Base-by-base conservation (phyloP, 2,329 filamentous ascomycete genomes). In the Neocucurbitaria cava region DNA sequence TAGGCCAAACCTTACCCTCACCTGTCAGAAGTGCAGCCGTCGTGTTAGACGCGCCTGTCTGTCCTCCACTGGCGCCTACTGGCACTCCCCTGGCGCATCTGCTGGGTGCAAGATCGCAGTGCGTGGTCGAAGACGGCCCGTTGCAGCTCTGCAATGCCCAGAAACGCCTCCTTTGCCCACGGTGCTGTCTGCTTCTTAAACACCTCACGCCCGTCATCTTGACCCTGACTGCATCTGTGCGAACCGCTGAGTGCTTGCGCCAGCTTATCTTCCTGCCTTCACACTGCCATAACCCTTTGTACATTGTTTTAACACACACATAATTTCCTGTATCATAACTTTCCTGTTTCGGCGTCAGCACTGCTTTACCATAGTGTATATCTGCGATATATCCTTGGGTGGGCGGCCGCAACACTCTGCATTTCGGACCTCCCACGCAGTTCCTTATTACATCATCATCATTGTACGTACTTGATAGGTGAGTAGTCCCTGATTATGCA, bases 51-150 rank as follows among this genome's bases (percentile, higher is more conserved):
- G 61, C 61, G 64, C 67, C 57, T 60, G 64, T 61, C 56, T 64
- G 58, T 56, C 56, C 59, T 61, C 66, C 59, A 56, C 56, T 64
- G 64, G 60, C 66, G 53, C 56, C 56, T 61, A 56, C 69, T 63
- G 59, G 65, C 67, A 64, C 61, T 62, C 62, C 61, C 64, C 66
- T 68, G 69, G 58, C 58, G 50, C 56, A 45, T 30, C 61, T 53
- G 54, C 64, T 65, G 52, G 58, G 56, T 66, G 67, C 64, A 69
- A 65, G 69, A 70, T 66, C 60, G 63, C 64, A 65, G 60, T 64
- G 66, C 65, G 68, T 70, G 68, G 58, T 63, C 65, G 55, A 69
- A 65, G 65, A 74, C 73, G 72, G 73, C 71, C 73, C 73, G 73
- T 74, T 75, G 73, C 72, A 76, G 71, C 69, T 62, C 63, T 71